A percentile compares a stretch with the other conserved stretches of the same genome.
Conservation (phyloP, 495 filamentous ascomycete species). For the Aeminium ludgeri region DNA sequence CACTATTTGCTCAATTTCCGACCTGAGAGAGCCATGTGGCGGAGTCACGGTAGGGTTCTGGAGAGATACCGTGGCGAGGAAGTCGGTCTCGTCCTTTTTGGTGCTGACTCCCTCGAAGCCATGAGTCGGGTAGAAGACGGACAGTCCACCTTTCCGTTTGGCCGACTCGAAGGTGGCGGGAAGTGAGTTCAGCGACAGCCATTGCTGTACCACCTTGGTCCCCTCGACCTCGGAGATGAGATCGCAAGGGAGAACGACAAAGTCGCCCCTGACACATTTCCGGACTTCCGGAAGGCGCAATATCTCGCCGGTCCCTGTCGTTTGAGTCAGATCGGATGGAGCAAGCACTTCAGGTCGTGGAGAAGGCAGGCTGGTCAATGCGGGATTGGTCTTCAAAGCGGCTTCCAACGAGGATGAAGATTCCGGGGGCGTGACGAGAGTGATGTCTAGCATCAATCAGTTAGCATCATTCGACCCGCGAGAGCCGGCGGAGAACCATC, state of each 20-base stretch:
- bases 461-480: neutral
- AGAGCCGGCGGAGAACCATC: conserved; percentile 7
- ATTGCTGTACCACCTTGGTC: conserved; percentile 64
- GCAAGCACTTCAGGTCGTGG: conserved; percentile 61
- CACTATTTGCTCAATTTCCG: conserved; percentile 48
- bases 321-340: conserved; percentile 52
- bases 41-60: conserved; percentile 37
- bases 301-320: conserved; percentile 78
- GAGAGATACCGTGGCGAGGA: conserved; percentile 56
- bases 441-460: conserved; percentile 43
- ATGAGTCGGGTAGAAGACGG: conserved; percentile 79
- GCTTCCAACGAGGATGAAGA: conserved; percentile 52
- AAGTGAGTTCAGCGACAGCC: conserved; percentile 49
- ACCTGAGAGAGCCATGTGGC: conserved; percentile 42
- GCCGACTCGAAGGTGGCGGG: conserved; percentile 36
- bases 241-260: conserved; percentile 84
- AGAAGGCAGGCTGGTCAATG: conserved; percentile 62
- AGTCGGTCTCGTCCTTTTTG: conserved; percentile 85
- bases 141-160: conserved; percentile 52
- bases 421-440: conserved; percentile 64
- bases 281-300: conserved; percentile 40
- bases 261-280: conserved; percentile 53
- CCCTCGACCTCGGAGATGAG: conserved; percentile 80
- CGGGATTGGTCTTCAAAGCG: conserved; percentile 70
- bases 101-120: conserved; percentile 42